Conservation (phyloP, 2,329 filamentous ascomycete genomes). For the Ophiostoma quercus region DNA sequence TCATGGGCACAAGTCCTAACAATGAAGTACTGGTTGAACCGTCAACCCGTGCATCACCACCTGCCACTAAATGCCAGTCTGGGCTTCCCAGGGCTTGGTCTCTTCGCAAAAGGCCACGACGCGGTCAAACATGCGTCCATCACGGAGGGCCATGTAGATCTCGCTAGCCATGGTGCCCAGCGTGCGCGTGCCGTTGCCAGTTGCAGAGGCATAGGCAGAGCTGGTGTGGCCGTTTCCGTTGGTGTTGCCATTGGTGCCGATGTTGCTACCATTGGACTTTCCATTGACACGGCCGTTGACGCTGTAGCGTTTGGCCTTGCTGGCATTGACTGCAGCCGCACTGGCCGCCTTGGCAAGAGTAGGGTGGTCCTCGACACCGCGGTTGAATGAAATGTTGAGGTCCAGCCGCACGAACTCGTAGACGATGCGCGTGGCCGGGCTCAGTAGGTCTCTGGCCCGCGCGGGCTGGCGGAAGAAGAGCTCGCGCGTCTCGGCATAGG, state of each 20-base stretch:
- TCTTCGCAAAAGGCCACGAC: slow-evolving; percentile 61
- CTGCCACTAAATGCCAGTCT: not conserved
- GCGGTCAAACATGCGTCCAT: slow-evolving; percentile 65
- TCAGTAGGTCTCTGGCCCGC: slow-evolving; percentile 25
- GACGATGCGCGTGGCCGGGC: slow-evolving; percentile 28
- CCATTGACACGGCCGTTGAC: not conserved
- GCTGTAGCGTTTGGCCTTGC: not conserved
- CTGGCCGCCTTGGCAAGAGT: slow-evolving; percentile 23
- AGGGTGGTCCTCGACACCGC: slow-evolving; percentile 31
- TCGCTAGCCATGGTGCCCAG: slow-evolving; percentile 60
- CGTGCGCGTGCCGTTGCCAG: slow-evolving; percentile 22
- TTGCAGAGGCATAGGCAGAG: slow-evolving; percentile 52
- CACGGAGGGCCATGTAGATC: slow-evolving; percentile 62
- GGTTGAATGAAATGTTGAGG: slow-evolving; percentile 28
- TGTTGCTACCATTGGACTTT: not conserved
- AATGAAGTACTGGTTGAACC: too few relatives aligned
- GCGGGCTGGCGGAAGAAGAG: slow-evolving; percentile 17
- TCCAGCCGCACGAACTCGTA: slow-evolving; percentile 31
- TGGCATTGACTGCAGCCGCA: not conserved
- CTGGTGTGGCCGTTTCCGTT: slow-evolving; percentile 40
- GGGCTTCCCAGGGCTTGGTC: slow-evolving; percentile 29
- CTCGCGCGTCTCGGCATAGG: slow-evolving; percentile 12
- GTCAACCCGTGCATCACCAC: not conserved
- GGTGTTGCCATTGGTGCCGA: slow-evolving; percentile 26
- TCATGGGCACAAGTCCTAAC: too few relatives aligned